Evolutionary conservation across 2,329 filamentous ascomycete genomes (phyloP), one percentile per base, ranked within the genome.

Genomic region (Colletotrichum kahawae): DNA sequence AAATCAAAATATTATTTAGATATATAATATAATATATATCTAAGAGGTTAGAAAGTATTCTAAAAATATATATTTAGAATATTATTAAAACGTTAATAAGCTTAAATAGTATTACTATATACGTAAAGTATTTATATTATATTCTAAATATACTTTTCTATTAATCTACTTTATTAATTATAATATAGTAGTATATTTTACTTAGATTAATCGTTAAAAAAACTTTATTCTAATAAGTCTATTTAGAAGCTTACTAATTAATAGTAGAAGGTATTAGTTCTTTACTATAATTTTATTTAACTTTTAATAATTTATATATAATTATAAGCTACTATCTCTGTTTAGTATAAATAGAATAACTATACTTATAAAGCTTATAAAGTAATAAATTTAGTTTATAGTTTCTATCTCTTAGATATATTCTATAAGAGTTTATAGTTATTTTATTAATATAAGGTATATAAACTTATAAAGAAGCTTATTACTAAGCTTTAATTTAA

Each of bases 351-450:
- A 48, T 48, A 48, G 6, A 2, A 48, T 5, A 2, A 2, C 0
- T 12, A 5, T n/a, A 18, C 2, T 51, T 18, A 5, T 4, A 3
- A 6, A 21, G 1, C 18, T 51, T 7, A 2, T 51, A 2, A 7
- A 51, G 1, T 51, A 51, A 2, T 48, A 48, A 2, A 8, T 48
- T 7, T 48, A 21, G 34, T 38, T 38, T 56, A 1, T 21, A 27
- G 7, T 10, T 27, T 60, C 7, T 33, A 21, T 9, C 27, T 18
- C 8, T n/a, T 62, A n/a, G 7, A 60, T 56, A 48, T 36, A 38
- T 34, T 34, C 13, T 13, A 10, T 13, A 34, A 34, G 5, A 1
- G 33, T 34, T 34, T 13, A 34, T 34, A 56, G 7, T 0, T 9
- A 27, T 18, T 54, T 2, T 21, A 43, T 6, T 36, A 66, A 27